Conservation (phyloP, 345 rosid genomes). For the Moringa oleifera region DNA sequence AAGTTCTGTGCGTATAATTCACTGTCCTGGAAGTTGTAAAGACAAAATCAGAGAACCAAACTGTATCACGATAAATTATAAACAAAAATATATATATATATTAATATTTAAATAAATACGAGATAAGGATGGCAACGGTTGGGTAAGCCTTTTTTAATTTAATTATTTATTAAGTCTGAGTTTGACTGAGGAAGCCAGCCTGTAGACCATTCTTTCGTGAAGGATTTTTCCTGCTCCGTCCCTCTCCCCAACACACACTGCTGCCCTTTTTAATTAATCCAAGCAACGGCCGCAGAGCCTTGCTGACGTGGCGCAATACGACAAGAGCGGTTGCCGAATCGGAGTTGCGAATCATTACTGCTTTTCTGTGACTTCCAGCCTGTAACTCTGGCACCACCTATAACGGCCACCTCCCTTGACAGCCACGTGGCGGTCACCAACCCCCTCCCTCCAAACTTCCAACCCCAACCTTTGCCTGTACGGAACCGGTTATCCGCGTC, state of each 20-base stretch:
- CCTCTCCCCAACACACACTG: background rate
- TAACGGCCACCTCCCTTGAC: slow-evolving; percentile 39
- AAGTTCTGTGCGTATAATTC: slow-evolving; percentile 1
- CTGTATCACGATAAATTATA: slow-evolving; percentile 13
- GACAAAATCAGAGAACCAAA: slow-evolving; percentile 14
- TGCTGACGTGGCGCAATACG: slow-evolving; percentile 65
- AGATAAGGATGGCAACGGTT: slow-evolving; percentile 65
- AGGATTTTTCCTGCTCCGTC: slow-evolving; percentile 7
- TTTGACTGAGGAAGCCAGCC: slow-evolving; percentile 77
- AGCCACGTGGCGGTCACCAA: slow-evolving; percentile 36
- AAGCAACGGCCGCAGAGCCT: slow-evolving; percentile 33
- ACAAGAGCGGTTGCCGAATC: slow-evolving; percentile 68
- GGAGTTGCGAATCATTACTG: slow-evolving; percentile 56
- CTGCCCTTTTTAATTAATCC: too few relatives aligned
- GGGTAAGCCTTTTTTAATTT: slow-evolving; percentile 33
- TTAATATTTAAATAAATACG: slow-evolving; percentile 12
- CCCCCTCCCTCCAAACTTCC: background rate
- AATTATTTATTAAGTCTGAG: slow-evolving; percentile 25
- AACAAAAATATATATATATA: slow-evolving; percentile 7
- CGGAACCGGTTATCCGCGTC: slow-evolving; percentile 31
- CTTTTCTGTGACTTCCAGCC: slow-evolving; percentile 44
- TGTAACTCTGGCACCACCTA: slow-evolving; percentile 48
- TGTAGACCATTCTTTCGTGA: slow-evolving; percentile 43
- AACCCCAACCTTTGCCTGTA: slow-evolving; percentile 27
- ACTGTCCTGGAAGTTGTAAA: slow-evolving; percentile 25